Base-by-base conservation (phyloP, 768 basidiomycete genomes). In the Leccinum arenicola region DNA sequence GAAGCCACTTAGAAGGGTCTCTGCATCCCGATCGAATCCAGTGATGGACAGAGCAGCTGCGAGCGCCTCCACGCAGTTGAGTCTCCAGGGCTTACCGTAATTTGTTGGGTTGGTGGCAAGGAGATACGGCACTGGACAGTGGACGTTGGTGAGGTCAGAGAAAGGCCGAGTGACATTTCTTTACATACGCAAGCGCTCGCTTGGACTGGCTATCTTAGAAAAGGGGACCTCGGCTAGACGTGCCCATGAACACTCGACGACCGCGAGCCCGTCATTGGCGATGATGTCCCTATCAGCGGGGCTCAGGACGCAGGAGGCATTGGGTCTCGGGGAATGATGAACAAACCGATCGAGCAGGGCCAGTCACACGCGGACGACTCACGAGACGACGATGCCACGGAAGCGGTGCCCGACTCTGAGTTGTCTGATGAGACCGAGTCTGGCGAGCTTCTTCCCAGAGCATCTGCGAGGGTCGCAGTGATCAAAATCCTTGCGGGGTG, bases 181-280 rank as follows among this genome's bases (percentile, higher is more conserved):
- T 10, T 0, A 82, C 93, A 61, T 66, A 97, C 95, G 68, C 48
- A 98, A 70, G 9, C 97, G 82, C 77, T 99, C 97, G 65, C 98
- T 83, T 1, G 96, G 94, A 63, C 92, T 93, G 6, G 89, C 82
- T 62, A 98, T 96, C 76, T 98, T 98, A 53, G 81, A 78, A 70
- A 97, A 99, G 1, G 97, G 97, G 8, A 99, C 88, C 57, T 98
- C 97, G 50, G 93, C 93, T 8, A 98, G 74, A 21, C 95, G 84
- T 1, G 97, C 96, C 97, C 97, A 99, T 4, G 93, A 96, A 71
- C 96, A 98, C 70, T 99, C 97, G 2, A 99, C 93, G n/a, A 99
- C 97, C 1, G 96, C 97, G 6, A 98, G 75, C 0, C 97, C 97
- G 35, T 78, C 77, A 49, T 80, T 77, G 0, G 82, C 76, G 9